These are phyloP conservation scores for Colletotrichum lupini DNA, from an alignment of 2,329 filamentous ascomycete species.

Conservation along the genomic window DNA sequence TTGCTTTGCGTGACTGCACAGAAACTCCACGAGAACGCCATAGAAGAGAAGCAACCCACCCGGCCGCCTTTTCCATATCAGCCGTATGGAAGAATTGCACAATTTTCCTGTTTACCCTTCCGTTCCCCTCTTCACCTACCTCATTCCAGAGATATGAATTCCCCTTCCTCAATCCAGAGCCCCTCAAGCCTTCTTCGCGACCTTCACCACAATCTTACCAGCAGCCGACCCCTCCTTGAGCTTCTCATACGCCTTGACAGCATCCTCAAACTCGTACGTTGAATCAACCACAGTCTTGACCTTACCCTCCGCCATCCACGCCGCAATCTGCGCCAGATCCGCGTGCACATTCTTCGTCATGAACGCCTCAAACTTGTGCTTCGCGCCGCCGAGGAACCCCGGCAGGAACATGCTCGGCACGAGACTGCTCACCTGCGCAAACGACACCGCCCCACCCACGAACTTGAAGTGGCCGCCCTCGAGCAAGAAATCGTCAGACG, in stretches of 20 bases:
- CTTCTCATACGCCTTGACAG: slow-evolving; percentile 65
- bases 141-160: not conserved
- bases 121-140: no score
- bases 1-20: not conserved
- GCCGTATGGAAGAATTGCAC: not conserved
- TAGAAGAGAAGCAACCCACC: not conserved
- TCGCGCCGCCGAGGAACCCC: slow-evolving; percentile 51
- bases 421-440: slow-evolving; percentile 40
- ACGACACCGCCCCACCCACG: slow-evolving; percentile 55
- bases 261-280: slow-evolving; percentile 66
- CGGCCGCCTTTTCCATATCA: not conserved
- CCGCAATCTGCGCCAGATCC: slow-evolving; percentile 61
- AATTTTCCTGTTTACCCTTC: not conserved
- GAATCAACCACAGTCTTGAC: slow-evolving; percentile 66
- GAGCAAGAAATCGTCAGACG: slow-evolving; percentile 61
- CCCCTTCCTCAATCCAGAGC: not conserved
- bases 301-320: slow-evolving; percentile 68
- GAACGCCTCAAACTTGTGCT: slow-evolving; percentile 54
- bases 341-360: slow-evolving; percentile 52
- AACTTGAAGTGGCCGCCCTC: slow-evolving; percentile 60
- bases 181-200: slow-evolving; percentile 31
- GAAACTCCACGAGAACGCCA: not conserved
- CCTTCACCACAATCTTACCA: slow-evolving; percentile 68
- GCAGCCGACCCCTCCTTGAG: slow-evolving; percentile 67
- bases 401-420: slow-evolving; percentile 43